Evolutionary conservation across 768 basidiomycete species (phyloP).

Genomic region (Tremella mesenterica): DNA sequence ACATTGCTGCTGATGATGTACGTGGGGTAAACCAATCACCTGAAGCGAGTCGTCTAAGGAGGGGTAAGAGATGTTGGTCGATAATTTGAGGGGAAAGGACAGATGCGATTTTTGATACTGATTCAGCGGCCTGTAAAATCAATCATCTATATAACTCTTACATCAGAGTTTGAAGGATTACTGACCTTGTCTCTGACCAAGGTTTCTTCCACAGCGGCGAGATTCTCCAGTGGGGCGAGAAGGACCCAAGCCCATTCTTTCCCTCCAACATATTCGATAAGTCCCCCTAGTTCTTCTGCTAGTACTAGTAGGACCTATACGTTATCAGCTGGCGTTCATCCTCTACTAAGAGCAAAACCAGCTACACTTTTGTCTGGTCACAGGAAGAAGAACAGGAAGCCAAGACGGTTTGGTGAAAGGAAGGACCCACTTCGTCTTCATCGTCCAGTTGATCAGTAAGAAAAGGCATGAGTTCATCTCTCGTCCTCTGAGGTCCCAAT

Average conservation of each 20-base stretch:
- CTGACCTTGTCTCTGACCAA: slow-evolving; percentile 91
- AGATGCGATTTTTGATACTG: slow-evolving; percentile 77
- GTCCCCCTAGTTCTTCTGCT: slow-evolving; percentile 88
- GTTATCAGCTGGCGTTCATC: neutral
- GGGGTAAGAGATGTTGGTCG: slow-evolving; percentile 83
- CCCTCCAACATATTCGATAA: slow-evolving; percentile 92
- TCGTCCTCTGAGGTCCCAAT: slow-evolving; percentile 84
- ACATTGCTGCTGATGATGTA: slow-evolving; percentile 89
- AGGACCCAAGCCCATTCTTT: slow-evolving; percentile 74
- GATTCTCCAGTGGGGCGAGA: slow-evolving; percentile 84
- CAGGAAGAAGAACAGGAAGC: too few species aligned
- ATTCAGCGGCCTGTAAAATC: slow-evolving; percentile 72
- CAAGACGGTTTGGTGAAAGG: too few species aligned
- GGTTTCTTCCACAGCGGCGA: slow-evolving; percentile 95
- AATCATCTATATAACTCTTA: neutral
- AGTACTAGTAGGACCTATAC: slow-evolving; percentile 61
- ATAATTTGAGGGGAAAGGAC: slow-evolving; percentile 69
- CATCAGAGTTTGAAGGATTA: neutral
- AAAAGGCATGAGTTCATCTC: slow-evolving; percentile 92
- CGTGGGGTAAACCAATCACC: slow-evolving; percentile 99
- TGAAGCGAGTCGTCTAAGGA: slow-evolving; percentile 74
- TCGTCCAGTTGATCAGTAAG: slow-evolving; percentile 86
- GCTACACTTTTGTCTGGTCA: too few species aligned
- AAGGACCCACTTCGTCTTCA: slow-evolving; percentile 79
- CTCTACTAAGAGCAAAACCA: neutral